Evolutionary conservation across 2,329 filamentous ascomycete genomes (phyloP), one percentile per base, ranked within the genome.

Genomic region (Trichoderma pleuroti): DNA sequence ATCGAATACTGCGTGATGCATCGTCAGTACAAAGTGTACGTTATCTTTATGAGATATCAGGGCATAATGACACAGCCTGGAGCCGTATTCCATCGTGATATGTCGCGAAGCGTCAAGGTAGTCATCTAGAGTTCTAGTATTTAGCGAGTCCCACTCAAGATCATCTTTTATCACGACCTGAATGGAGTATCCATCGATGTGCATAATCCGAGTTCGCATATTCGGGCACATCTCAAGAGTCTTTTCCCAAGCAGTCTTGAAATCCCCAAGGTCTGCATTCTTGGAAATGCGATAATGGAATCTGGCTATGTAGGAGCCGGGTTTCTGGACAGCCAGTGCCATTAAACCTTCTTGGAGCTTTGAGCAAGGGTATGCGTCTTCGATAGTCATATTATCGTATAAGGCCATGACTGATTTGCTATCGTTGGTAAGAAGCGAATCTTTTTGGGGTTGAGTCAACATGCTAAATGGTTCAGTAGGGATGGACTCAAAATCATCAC

Each of bases 1-100:
- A 56, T 79, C 78, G 26, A 78, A 79, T 2, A 78, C 32, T 0
- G 76, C 73, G 39, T 79, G 77, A 28, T 78, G 76, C 2, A 76
- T 71, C 0, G 75, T 76, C 71, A 74, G 75, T 0, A 77, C 69
- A 8, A 78, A 74, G 11, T 56, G 74, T 0, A 30, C n/a, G 0
- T 10, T 10, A 2, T 21, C 3, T 0, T 30, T 3, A n/a, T 67
- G 7, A 12, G 34, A 12, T 10, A 67, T 34, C 1, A 70, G 8
- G 0, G 32, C 62, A 46, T 66, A 70, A 16, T 32, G 68, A 4
- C 49, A 70, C 1, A 70, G 10, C 9, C 32, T 26, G 2, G 61
- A 21, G 1, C 70, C 72, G 4, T 70, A 70, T 5, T 28, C 26
- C 67, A 70, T 64, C 16, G 11, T 49, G 3, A 30, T 30, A 8